Conservation (phyloP, 83 land plant species). For the Picea abies region DNA sequence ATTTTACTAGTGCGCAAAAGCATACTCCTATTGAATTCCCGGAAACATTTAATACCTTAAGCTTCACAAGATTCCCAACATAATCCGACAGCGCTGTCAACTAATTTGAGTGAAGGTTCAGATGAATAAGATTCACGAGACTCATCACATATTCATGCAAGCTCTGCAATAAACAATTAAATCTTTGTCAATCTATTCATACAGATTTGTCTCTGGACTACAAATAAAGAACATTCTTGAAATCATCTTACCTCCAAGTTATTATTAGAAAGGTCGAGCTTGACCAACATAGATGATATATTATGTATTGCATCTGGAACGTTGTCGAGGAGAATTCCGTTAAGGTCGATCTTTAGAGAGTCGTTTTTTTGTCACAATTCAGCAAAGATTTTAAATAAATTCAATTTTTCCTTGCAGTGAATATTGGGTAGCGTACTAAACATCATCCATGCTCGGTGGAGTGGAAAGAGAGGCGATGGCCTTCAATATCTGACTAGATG, state of each 20-base stretch:
- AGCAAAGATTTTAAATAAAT: too few relatives aligned
- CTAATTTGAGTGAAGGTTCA: constrained; percentile 21
- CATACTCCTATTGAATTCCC: too few relatives aligned
- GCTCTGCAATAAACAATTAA: too few relatives aligned
- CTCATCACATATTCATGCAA: constrained; percentile 9
- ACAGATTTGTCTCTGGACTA: too few relatives aligned
- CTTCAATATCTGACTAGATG: background rate
- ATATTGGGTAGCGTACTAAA: background rate
- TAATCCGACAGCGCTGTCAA: background rate
- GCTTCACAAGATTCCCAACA: constrained; percentile 5
- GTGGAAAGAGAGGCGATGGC: background rate
- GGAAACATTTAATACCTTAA: constrained; percentile 9
- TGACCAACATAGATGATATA: background rate
- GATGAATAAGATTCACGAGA: background rate
- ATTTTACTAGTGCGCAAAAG: too few relatives aligned
- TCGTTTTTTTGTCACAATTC: background rate
- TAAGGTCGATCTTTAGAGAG: constrained; percentile 29
- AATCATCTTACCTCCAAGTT: too few relatives aligned
- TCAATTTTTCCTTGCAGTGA: too few relatives aligned
- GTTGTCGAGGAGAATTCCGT: constrained; percentile 38
- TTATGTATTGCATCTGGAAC: constrained; percentile 41
- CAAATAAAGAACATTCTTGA: too few relatives aligned
- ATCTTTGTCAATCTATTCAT: too few relatives aligned
- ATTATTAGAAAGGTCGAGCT: background rate
- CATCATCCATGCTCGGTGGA: background rate